These are phyloP conservation scores for Fusarium sulawesiense DNA, from an alignment of 2,329 filamentous ascomycete species.

Conservation along the genomic window DNA sequence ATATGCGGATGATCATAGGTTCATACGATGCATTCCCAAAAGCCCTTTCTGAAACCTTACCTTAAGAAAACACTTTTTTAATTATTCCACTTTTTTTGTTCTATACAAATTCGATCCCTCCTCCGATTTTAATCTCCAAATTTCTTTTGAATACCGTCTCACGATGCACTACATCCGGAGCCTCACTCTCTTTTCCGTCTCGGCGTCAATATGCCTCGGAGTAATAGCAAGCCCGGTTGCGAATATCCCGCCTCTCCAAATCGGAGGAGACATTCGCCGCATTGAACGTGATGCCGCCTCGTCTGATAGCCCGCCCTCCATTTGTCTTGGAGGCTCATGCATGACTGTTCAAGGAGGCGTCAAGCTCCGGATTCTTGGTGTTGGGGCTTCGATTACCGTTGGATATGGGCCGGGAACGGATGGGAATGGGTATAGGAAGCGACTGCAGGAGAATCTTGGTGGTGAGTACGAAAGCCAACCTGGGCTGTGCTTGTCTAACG, in stretches of 20 bases:
- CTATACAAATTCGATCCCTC: not conserved
- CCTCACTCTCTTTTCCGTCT: not conserved
- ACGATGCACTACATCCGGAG: not conserved
- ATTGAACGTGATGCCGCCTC: not conserved
- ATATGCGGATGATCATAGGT: not conserved
- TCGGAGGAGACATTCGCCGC: not conserved
- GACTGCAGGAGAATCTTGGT: conserved; percentile 8
- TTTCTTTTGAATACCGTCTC: not conserved
- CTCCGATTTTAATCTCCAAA: not conserved
- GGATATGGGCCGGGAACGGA: conserved; percentile 18
- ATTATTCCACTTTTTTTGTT: not conserved
- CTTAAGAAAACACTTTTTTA: not conserved
- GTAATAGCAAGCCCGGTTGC: not conserved
- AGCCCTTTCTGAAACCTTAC: not conserved
- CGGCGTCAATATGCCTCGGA: not conserved
- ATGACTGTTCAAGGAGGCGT: not conserved
- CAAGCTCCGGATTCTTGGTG: conserved; percentile 10
- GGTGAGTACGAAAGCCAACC: not conserved
- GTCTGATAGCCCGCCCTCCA: not conserved
- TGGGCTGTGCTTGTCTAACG: not conserved
- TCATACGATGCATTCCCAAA: not conserved
- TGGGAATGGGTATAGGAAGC: conserved; percentile 12
- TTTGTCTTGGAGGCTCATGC: not conserved
- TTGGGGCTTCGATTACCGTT: conserved; percentile 23
- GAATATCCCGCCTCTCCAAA: not conserved